Evolutionary conservation across 139 green algal genomes (phyloP), one percentile per base, ranked within the genome.

Genomic region (Haematococcus lacustris): DNA sequence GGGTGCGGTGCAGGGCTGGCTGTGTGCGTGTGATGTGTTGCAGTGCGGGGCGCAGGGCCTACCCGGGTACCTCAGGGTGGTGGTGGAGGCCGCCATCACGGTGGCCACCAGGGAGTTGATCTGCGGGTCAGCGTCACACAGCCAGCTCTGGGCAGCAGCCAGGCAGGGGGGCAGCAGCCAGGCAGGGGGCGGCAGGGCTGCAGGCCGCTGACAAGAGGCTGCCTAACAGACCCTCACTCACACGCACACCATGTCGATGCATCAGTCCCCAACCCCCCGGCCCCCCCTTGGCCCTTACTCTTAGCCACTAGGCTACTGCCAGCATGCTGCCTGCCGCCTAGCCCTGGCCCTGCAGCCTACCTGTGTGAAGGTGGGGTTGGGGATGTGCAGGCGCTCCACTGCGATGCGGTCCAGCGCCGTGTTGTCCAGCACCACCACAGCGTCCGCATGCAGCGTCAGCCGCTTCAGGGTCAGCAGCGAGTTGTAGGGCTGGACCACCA

Each of bases 401-500:
- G 89, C 91, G 61, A 97, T 96, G 41, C 92, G 83, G 80, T 97
- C 88, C 13, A 96, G 80, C 4, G 92, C 91, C 1, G 91, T 96
- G 82, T 97, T 97, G 77, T 96, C 91, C 51, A 96, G 83, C 51
- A 96, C 92, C 59, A 97, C 91, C 64, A 80, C 74, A 2, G 74
- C 61, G 47, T 80, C 74, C 7, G 74, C 73, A 71, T 79, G 73
- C 67, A 96, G 84, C 6, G 92, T 93, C 2, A 99, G 85, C 0
- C 95, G 88, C 82, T 99, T 98, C 13, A 99, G 88, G 3, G 95
- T 98, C 28, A 99, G 89, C 73, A 99, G 74, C 3, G 84, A 93
- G 87, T 99, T 99, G 89, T 99, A 99, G 5, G 96, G 95, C 87
- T 99, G 95, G 41, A 99, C 95, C 17, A 99, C 95, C 62, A 99